A percentile compares a stretch with the other conserved stretches of the same genome.
Conservation (phyloP, 371 early-diverging fungal species). For the Rhizopus arrhizus region DNA sequence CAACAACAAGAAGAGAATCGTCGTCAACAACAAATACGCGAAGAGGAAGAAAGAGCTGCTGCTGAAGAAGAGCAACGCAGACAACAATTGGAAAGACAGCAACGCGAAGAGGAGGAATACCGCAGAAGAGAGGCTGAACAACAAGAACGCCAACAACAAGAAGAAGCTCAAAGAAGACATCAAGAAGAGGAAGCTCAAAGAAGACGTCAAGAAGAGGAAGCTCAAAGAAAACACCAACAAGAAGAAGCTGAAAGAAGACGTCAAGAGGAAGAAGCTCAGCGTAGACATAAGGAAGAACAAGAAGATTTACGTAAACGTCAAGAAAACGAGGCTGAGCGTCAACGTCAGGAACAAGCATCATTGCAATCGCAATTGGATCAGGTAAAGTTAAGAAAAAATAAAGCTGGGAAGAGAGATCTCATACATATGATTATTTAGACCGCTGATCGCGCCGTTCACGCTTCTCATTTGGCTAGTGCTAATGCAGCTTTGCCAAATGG, state of each 20-base stretch:
- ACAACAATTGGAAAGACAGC: slow-evolving; percentile 15
- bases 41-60: slow-evolving; percentile 16
- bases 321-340: slow-evolving; percentile 22
- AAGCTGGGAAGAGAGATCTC: not conserved
- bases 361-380: slow-evolving; percentile 28
- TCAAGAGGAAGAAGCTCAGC: slow-evolving; percentile 20
- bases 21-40: slow-evolving; percentile 4
- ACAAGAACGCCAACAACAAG: slow-evolving; percentile 25
- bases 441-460: slow-evolving; percentile 42
- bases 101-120: slow-evolving; percentile 5
- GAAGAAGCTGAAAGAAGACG: slow-evolving; percentile 11
- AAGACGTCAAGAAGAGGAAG: slow-evolving; percentile 27
- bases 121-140: slow-evolving; percentile 16
- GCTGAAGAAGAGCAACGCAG: slow-evolving; percentile 25
- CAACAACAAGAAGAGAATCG: slow-evolving; percentile 27
- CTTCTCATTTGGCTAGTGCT: slow-evolving; percentile 27
- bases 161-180: slow-evolving; percentile 26
- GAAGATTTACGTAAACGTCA: slow-evolving; percentile 30
- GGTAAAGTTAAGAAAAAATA: slow-evolving; percentile 12
- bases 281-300: slow-evolving; percentile 18
- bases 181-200: slow-evolving; percentile 32
- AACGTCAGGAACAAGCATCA: slow-evolving; percentile 17
- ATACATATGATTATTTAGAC: slow-evolving; percentile 18
- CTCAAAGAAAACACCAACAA: slow-evolving; percentile 15
- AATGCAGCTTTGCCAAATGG: slow-evolving; percentile 31